Conservation (phyloP, 805 yeast genomes). For the Wickerhamiella vanderwaltii region DNA sequence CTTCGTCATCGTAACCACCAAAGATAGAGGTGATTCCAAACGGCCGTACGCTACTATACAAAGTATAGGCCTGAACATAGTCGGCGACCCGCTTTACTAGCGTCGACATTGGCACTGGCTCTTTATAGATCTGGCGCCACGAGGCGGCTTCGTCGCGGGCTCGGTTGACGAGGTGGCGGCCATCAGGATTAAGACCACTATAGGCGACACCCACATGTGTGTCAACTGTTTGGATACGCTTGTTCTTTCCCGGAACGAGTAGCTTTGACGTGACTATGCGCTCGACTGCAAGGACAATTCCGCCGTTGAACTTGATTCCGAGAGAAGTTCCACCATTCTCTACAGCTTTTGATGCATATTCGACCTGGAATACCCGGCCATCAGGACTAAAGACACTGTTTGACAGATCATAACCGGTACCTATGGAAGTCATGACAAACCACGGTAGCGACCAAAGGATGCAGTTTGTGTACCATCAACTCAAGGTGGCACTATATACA, state of each 20-base stretch:
- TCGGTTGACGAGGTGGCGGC: conserved; percentile 80
- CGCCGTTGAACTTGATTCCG: conserved; percentile 86
- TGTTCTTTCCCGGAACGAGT: conserved; percentile 78
- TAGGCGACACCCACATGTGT: conserved; percentile 89
- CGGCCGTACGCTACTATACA: conserved; percentile 95
- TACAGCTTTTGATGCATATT: conserved; percentile 93
- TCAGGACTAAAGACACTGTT: conserved; percentile 83
- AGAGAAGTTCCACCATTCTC: conserved; percentile 94
- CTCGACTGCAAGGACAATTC: conserved; percentile 95
- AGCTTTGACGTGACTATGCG: conserved; percentile 77
- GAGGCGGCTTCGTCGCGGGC: conserved; percentile 84
- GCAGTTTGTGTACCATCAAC: too few relatives aligned
- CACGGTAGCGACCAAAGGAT: too few relatives aligned
- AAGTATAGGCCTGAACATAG: conserved; percentile 88
- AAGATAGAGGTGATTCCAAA: conserved; percentile 87
- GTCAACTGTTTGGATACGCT: conserved; percentile 84
- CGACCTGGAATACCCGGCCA: conserved; percentile 74
- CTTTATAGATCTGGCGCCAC: conserved; percentile 66
- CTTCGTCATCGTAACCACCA: conserved; percentile 86
- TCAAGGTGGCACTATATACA: too few relatives aligned
- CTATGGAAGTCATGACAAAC: conserved; percentile 64
- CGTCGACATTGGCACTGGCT: conserved; percentile 65
- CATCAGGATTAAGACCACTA: conserved; percentile 93
- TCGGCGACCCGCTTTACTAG: conserved; percentile 79
- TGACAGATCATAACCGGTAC: conserved; percentile 97